phyloP scores from a whole-genome alignment of 805 yeast genomes.

The Cyberlindnera americana region DNA sequence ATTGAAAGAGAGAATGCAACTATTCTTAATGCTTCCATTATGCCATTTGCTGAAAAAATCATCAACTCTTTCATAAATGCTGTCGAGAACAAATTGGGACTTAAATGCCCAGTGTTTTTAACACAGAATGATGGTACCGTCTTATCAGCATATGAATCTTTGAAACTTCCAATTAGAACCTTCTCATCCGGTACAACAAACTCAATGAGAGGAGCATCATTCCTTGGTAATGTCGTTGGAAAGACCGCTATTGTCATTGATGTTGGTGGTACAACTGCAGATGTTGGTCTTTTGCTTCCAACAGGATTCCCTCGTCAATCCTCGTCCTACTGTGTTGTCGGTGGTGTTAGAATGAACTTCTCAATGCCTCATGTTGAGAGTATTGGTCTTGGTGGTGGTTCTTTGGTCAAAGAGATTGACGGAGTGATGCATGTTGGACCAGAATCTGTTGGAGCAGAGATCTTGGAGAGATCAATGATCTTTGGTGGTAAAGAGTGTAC shows the following conservation, averaged over 20 bases:
- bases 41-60: constrained; percentile 40
- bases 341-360: constrained; percentile 47
- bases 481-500: constrained; percentile 43
- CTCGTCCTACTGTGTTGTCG: constrained; percentile 39
- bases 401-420: constrained; percentile 34
- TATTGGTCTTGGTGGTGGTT: constrained; percentile 51
- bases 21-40: constrained; percentile 42
- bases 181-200: constrained; percentile 49
- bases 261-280: constrained; percentile 50
- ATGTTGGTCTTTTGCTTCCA: constrained; percentile 43
- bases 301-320: constrained; percentile 47
- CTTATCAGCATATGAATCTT: constrained; percentile 37
- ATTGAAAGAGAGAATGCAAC: constrained; percentile 47
- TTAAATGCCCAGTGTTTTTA: constrained; percentile 37
- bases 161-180: constrained; percentile 40
- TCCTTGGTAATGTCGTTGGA: constrained; percentile 33
- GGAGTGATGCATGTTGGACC: constrained; percentile 40
- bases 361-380: constrained; percentile 49
- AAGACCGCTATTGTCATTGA: constrained; percentile 39
- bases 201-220: constrained; percentile 46
- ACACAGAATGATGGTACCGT: constrained; percentile 51
- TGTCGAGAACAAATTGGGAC: constrained; percentile 30
- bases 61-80: constrained; percentile 39
- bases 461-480: constrained; percentile 29
- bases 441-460: constrained; percentile 43